Conservation (phyloP, 2,329 filamentous ascomycete genomes). For the Xylaria sp. region DNA sequence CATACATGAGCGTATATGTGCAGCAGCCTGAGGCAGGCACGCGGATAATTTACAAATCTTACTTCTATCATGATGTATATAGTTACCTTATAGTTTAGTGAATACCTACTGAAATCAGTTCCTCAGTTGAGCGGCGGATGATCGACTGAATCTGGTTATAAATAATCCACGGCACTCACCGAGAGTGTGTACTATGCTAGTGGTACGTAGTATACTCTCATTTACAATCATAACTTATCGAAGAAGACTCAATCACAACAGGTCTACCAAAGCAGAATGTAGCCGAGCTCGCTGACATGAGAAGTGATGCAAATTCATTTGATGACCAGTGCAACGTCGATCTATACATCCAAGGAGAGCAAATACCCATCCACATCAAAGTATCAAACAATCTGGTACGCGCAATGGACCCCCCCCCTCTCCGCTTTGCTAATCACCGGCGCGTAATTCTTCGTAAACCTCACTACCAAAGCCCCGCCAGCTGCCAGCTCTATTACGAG, state of each 20-base stretch:
- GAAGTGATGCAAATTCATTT: constrained; percentile 45
- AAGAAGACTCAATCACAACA: no score
- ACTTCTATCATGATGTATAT: no score
- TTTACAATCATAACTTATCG: neutral
- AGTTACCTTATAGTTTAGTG: no score
- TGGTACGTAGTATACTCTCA: neutral
- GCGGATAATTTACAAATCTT: no score
- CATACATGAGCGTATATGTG: neutral
- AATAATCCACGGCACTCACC: neutral
- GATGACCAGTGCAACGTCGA: constrained; percentile 34
- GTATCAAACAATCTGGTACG: constrained; percentile 48
- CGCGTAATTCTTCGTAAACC: constrained; percentile 34
- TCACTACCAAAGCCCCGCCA: constrained; percentile 36
- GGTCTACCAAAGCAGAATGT: neutral
- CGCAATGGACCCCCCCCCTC: constrained; percentile 41
- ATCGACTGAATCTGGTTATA: neutral
- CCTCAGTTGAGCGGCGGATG: neutral
- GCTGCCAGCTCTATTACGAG: constrained; percentile 45
- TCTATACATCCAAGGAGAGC: constrained; percentile 48
- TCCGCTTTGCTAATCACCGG: constrained; percentile 21
- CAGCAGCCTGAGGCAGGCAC: no score
- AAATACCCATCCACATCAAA: constrained; percentile 41
- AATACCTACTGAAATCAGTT: neutral
- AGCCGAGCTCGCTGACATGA: constrained; percentile 18
- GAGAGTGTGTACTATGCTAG: neutral